Evolutionary conservation across 768 basidiomycete genomes (phyloP).

Genomic region (Psilocybe tampanensis): DNA sequence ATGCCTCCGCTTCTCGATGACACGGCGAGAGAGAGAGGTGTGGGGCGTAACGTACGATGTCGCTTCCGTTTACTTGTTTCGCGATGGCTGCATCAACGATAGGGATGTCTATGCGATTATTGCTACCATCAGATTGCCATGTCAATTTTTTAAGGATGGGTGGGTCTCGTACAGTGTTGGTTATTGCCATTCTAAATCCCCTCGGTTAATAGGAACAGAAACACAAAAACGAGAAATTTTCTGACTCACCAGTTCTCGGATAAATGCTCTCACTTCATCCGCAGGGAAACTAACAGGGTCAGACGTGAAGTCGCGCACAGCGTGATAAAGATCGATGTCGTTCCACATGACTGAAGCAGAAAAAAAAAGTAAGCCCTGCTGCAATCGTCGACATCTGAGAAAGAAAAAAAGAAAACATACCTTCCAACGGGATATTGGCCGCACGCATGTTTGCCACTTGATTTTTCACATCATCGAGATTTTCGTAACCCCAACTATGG

Average conservation of each 20-base stretch:
- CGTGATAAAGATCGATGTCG: conserved; percentile 75
- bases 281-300: conserved; percentile 66
- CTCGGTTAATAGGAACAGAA: neutral
- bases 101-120: conserved; percentile 53
- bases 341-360: conserved; percentile 63
- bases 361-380: neutral
- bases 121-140: conserved; percentile 7
- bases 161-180: conserved; percentile 19
- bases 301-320: conserved; percentile 67
- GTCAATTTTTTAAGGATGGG: conserved; percentile 15
- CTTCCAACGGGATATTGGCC: conserved; percentile 79
- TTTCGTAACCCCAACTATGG: conserved; percentile 41
- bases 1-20: conserved; percentile 1
- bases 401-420: conserved; percentile 29
- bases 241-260: conserved; percentile 52
- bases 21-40: too few species aligned
- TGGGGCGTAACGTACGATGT: conserved; percentile 48
- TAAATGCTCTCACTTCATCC: conserved; percentile 55
- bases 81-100: conserved; percentile 70
- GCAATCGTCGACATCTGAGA: neutral
- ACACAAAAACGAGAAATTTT: neutral
- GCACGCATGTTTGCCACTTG: conserved; percentile 58
- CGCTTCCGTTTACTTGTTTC: conserved; percentile 57
- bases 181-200: conserved; percentile 14
- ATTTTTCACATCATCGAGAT: conserved; percentile 57